phyloP scores from a whole-genome alignment of 805 yeast genomes.

The Saccharomycopsis sp. region DNA sequence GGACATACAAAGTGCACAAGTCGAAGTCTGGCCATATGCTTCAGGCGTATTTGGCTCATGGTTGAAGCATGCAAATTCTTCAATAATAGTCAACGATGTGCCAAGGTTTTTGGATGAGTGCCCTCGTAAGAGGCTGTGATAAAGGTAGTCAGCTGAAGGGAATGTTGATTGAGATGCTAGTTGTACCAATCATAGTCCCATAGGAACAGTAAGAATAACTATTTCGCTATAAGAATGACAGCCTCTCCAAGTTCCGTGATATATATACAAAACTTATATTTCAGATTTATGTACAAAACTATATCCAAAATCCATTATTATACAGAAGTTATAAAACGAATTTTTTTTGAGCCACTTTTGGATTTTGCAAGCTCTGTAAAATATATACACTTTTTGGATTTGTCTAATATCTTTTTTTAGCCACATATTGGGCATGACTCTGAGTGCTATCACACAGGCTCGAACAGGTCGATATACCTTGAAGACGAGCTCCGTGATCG shows the following conservation, averaged over 20 bases:
- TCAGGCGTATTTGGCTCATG: slow-evolving; percentile 15
- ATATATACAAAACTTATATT: neutral
- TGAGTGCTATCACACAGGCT: neutral
- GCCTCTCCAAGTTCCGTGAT: too few relatives aligned
- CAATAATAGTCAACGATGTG: too few relatives aligned
- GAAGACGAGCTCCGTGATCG: neutral
- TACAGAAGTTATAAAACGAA: neutral
- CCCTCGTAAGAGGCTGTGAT: neutral
- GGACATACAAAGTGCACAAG: slow-evolving; percentile 16
- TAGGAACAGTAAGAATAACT: neutral
- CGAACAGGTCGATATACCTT: neutral
- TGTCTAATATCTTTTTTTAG: neutral
- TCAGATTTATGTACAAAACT: neutral
- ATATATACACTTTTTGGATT: neutral
- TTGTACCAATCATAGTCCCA: neutral
- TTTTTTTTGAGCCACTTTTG: neutral
- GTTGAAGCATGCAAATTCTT: too few relatives aligned
- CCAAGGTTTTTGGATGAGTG: neutral
- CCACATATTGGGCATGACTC: neutral
- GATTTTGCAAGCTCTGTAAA: neutral
- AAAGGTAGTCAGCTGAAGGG: neutral
- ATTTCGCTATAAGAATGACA: neutral
- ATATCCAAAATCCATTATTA: too few relatives aligned
- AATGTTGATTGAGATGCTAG: neutral
- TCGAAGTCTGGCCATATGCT: slow-evolving; percentile 17